A percentile compares a stretch with the other conserved stretches of the same genome.
Evolutionary conservation across 371 early-diverging fungal genomes (phyloP).

Genomic region (Umbelopsis sp.): DNA sequence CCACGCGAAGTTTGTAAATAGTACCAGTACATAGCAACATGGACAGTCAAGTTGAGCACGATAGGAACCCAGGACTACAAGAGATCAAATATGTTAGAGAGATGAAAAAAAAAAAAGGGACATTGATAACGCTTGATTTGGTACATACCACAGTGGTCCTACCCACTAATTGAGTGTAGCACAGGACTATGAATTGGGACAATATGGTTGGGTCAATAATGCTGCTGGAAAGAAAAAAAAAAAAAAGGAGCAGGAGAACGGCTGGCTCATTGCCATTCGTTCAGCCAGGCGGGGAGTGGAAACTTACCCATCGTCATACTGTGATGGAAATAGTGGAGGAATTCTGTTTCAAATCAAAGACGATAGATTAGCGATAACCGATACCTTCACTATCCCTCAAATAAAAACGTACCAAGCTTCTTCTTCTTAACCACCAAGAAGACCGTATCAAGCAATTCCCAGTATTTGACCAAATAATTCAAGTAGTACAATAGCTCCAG

Average conservation of each 20-base stretch:
- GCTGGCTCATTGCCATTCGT: constrained; percentile 22
- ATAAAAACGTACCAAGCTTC: constrained; percentile 31
- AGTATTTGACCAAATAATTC: constrained; percentile 86
- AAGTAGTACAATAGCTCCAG: constrained; percentile 79
- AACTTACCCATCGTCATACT: constrained; percentile 75
- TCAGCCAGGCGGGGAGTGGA: constrained; percentile 64
- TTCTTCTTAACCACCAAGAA: constrained; percentile 42
- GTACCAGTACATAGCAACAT: constrained; percentile 82
- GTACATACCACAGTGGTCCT: constrained; percentile 66
- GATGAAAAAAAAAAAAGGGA: too few relatives aligned
- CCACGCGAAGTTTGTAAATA: constrained; percentile 76
- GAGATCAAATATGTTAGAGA: neutral
- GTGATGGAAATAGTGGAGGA: constrained; percentile 88
- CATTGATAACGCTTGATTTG: neutral
- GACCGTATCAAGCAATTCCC: constrained; percentile 63
- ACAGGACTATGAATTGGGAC: constrained; percentile 21
- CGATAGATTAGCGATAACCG: neutral
- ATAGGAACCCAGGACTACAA: constrained; percentile 62
- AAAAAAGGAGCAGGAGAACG: neutral
- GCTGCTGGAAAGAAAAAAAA: neutral
- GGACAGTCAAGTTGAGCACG: constrained; percentile 72
- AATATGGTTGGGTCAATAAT: constrained; percentile 1
- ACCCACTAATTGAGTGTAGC: constrained; percentile 63
- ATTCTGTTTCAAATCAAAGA: constrained; percentile 41
- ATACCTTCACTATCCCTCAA: neutral